These are phyloP conservation scores for Solanum dulcamara DNA, from an alignment of 257 asterid species.

Conservation along the genomic window DNA sequence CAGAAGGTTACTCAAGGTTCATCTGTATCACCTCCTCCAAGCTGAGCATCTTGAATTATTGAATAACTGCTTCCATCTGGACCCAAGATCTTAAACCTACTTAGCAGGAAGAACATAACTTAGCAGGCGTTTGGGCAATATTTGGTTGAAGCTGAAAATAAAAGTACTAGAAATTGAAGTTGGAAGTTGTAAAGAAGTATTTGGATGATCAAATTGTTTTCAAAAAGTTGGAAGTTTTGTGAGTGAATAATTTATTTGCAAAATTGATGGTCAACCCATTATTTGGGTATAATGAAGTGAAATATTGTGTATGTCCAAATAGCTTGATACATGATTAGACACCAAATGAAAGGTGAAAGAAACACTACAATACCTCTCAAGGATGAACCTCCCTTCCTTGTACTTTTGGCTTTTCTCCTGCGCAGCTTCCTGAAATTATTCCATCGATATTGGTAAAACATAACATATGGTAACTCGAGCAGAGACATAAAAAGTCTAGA, in stretches of 20 bases:
- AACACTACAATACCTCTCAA: constrained; percentile 50
- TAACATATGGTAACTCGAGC: not conserved
- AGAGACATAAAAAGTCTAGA: not conserved
- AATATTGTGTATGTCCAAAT: not conserved
- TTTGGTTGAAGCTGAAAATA: not conserved
- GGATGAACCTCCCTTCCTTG: constrained; percentile 73
- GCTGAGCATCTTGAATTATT: constrained; percentile 22
- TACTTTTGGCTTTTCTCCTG: constrained; percentile 46
- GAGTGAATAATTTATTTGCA: too few relatives aligned
- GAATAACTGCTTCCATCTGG: constrained; percentile 61
- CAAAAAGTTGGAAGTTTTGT: too few relatives aligned
- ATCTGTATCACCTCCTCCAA: constrained; percentile 47
- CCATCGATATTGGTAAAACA: not conserved
- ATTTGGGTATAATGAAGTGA: not conserved
- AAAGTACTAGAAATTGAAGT: not conserved
- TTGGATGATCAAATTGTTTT: not conserved
- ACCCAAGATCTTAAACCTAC: constrained; percentile 63
- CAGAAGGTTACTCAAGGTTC: constrained; percentile 15
- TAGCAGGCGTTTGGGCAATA: not conserved
- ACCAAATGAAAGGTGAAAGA: not conserved
- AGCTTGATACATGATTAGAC: not conserved
- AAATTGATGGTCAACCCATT: not conserved
- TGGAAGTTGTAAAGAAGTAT: not conserved
- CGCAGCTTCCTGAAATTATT: constrained; percentile 46
- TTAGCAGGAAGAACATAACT: not conserved